A percentile compares a stretch with the other conserved stretches of the same genome.
Evolutionary conservation across 2,329 filamentous ascomycete species (phyloP).

Genomic region (Clarireedia homoeocarpa): DNA sequence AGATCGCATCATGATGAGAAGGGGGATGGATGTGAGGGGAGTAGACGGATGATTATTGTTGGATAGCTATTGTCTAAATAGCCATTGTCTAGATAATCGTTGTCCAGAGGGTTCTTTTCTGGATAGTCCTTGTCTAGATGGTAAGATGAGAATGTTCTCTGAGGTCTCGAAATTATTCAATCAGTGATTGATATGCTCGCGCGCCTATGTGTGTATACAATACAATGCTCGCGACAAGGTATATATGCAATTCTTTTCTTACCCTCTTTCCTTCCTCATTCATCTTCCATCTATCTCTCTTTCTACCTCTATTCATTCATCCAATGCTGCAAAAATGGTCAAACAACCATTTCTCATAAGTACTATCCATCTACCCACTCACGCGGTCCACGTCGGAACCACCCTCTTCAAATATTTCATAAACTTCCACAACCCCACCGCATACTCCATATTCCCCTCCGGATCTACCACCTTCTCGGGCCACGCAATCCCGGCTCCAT

Average conservation of each 20-base stretch:
- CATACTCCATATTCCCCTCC: constrained; percentile 51
- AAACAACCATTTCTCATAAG: neutral
- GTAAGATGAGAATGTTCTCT: no score
- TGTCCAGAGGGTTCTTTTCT: no score
- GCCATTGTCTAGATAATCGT: no score
- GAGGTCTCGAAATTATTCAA: no score
- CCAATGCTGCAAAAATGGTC: neutral
- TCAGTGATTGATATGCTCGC: no score
- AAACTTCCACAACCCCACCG: constrained; percentile 58
- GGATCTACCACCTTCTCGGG: constrained; percentile 54
- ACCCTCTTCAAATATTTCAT: constrained; percentile 54
- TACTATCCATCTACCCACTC: neutral
- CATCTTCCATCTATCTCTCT: neutral
- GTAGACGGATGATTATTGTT: no score
- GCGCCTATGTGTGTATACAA: neutral
- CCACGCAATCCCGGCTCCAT: constrained; percentile 56
- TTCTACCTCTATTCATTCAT: neutral
- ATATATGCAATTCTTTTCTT: neutral
- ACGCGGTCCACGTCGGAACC: constrained; percentile 39
- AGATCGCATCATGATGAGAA: no score
- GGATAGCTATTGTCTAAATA: no score
- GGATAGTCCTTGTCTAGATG: no score
- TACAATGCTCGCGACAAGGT: neutral
- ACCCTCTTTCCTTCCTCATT: neutral
- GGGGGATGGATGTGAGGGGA: no score